phyloP scores from a whole-genome alignment of 108 stramenopile species.

The Nannochloropsis salina region DNA sequence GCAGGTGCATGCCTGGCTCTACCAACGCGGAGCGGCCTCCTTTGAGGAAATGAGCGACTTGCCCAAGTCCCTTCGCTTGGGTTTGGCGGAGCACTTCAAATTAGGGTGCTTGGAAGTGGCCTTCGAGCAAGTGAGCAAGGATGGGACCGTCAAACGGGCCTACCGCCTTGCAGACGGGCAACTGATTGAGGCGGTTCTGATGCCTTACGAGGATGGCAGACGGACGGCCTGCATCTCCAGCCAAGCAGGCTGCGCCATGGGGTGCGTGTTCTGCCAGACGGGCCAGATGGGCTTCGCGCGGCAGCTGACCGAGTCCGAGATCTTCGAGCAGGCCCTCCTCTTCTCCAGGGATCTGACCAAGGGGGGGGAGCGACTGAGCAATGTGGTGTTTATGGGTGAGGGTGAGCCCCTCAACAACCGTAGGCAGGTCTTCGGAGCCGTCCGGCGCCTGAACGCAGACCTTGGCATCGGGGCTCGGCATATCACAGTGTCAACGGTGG shows the following conservation, averaged over 20 bases:
- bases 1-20: constrained; percentile 78
- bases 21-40: constrained; percentile 62
- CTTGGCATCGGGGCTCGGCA: constrained; percentile 84
- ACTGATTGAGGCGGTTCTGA: constrained; percentile 88
- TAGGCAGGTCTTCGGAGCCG: constrained; percentile 74
- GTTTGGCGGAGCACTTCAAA: constrained; percentile 59
- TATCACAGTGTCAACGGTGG: constrained; percentile 87
- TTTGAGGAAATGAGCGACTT: constrained; percentile 76
- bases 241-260: constrained; percentile 96
- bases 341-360: constrained; percentile 33
- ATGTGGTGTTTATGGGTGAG: constrained; percentile 97
- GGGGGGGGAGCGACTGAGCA: constrained; percentile 64
- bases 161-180: constrained; percentile 78
- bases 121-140: constrained; percentile 64
- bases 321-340: constrained; percentile 73
- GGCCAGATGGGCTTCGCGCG: constrained; percentile 95
- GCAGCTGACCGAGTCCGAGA: constrained; percentile 80
- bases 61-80: constrained; percentile 61
- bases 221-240: constrained; percentile 86
- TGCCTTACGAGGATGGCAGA: constrained; percentile 91
- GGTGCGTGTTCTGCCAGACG: constrained; percentile 77
- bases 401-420: constrained; percentile 86
- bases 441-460: constrained; percentile 72
- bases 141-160: constrained; percentile 87
- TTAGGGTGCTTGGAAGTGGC: constrained; percentile 54